Conservation (phyloP, 2,329 filamentous ascomycete genomes). For the Botrytis hyacinthi region DNA sequence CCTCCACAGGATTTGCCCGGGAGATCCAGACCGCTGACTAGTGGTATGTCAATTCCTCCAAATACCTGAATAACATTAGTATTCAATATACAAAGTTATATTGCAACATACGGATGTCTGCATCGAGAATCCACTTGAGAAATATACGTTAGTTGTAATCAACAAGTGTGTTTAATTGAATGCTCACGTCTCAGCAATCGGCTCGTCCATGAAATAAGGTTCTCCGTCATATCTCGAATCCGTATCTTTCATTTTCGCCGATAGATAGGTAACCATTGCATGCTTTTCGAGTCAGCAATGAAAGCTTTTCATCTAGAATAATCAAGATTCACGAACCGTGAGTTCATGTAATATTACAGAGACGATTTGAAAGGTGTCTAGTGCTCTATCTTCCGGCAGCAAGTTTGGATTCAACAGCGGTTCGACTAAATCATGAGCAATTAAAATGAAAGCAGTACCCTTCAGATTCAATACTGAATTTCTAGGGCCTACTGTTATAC, state of each 20-base stretch:
- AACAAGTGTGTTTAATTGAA: background rate
- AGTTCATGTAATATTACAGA: background rate
- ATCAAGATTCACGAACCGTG: background rate
- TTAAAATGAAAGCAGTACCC: background rate
- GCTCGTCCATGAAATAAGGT: background rate
- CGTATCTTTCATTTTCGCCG: background rate
- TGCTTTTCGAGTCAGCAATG: background rate
- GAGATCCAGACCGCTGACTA: background rate
- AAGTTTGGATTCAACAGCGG: background rate
- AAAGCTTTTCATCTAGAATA: too few species aligned
- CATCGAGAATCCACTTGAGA: background rate
- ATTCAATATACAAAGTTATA: background rate
- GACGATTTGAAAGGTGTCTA: background rate
- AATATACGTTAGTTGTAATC: background rate
- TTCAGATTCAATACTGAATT: background rate
- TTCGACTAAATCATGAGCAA: background rate
- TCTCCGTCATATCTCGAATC: background rate
- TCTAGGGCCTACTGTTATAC: background rate
- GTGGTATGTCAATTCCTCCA: background rate
- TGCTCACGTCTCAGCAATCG: constrained; percentile 1
- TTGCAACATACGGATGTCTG: background rate
- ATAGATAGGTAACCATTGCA: background rate
- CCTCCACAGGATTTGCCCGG: background rate
- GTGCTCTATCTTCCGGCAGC: background rate
- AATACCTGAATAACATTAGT: background rate